Evolutionary conservation across 2,329 filamentous ascomycete genomes (phyloP), one percentile per base, ranked within the genome.

Genomic region (Pseudocercospora pini-densiflorae): DNA sequence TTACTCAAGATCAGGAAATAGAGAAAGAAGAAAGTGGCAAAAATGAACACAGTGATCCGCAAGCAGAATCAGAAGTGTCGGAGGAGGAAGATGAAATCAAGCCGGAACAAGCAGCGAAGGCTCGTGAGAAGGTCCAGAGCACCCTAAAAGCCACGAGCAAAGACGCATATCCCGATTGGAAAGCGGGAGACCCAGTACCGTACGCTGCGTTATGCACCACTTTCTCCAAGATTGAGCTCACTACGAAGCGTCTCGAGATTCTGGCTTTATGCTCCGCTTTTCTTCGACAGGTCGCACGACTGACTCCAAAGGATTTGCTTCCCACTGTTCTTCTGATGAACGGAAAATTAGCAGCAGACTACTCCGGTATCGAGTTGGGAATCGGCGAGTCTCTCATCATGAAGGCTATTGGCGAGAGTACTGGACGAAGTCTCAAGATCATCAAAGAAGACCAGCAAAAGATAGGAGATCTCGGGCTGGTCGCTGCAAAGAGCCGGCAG

Each of bases 361-460:
- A 97, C 78, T 91, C 94, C 51, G 95, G 95, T 21, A 94, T 99
- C 69, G 95, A 99, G 80, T 86, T 99, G 31, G 95, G 95, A n/a
- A 99, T 99, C 73, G 95, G 95, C 64, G 95, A 99, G 80, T 98
- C 94, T 0, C 81, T 99, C 29, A 97, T 99, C 74, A 98, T 98
- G 94, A 99, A 98, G 79, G 92, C 95, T 5, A 97, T 99, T 75
- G 94, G 94, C 10, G 94, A 98, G 81, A 91, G 90, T 31, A 99
- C 95, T 0, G 95, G 95, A 9, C 89, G 95, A 67, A 97, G 89
- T 74, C 81, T 97, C 55, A 86, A 90, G 43, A 89, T 97, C 61
- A 97, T 99, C 83, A 98, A 97, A 81, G 89, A 91, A 58, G 94
- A 98, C 73, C 95, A 99, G 77, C 93, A 95, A 75, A 93, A 97